Evolutionary conservation across 2,329 filamentous ascomycete genomes (phyloP).

Genomic region (Amylocarpus encephaloides): DNA sequence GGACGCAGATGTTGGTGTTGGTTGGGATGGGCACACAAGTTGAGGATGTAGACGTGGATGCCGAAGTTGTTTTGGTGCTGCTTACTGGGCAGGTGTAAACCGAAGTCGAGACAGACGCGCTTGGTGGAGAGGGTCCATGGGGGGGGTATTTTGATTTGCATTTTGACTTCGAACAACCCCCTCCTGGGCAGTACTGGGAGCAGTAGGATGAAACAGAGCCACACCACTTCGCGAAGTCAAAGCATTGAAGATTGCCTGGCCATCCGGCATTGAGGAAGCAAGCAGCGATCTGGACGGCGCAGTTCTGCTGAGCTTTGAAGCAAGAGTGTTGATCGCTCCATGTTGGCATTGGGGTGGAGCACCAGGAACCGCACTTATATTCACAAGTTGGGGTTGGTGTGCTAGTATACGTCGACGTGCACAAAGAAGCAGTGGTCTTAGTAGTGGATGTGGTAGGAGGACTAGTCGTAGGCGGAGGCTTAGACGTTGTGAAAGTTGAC

Average conservation of each 20-base stretch:
- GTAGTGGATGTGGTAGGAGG: conserved; percentile 21
- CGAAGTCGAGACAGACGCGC: conserved; percentile 33
- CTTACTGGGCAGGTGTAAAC: conserved; percentile 30
- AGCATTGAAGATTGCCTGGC: conserved; percentile 44
- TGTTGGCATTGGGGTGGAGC: conserved; percentile 42
- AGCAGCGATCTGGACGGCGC: conserved; percentile 40
- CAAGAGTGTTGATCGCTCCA: conserved; percentile 41
- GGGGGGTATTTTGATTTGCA: conserved; percentile 40
- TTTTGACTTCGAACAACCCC: conserved; percentile 37
- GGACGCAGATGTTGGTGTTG: conserved; percentile 42
- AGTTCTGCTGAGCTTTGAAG: conserved; percentile 35
- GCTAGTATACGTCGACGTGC: conserved; percentile 38
- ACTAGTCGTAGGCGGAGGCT: not conserved
- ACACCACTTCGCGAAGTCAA: conserved; percentile 46
- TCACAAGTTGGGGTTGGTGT: conserved; percentile 43
- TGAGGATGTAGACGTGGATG: conserved; percentile 28
- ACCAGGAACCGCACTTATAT: conserved; percentile 50
- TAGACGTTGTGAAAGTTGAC: conserved; percentile 8
- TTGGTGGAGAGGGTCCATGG: conserved; percentile 34
- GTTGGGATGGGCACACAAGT: conserved; percentile 41
- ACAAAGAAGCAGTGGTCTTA: conserved; percentile 36
- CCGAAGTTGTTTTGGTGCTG: conserved; percentile 24
- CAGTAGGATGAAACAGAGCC: conserved; percentile 41
- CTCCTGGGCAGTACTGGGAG: conserved; percentile 31
- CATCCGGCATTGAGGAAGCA: conserved; percentile 48